A percentile compares a stretch with the other conserved stretches of the same genome.
Conservation (phyloP, 441 rosid genomes). For the Biscutella laevigata region DNA sequence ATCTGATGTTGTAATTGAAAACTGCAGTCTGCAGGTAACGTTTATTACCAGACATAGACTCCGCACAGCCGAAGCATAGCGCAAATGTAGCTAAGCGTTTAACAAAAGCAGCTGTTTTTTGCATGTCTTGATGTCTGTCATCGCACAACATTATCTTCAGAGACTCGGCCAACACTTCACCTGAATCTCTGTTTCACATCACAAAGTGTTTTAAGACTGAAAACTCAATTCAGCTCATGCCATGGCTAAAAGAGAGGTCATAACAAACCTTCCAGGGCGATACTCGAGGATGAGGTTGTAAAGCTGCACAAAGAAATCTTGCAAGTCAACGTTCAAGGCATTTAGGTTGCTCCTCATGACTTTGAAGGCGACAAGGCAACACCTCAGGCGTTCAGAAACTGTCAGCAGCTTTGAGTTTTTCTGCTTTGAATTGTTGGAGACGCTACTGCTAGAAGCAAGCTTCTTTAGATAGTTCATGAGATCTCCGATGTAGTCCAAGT, state of each 20-base stretch:
- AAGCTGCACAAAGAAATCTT: conserved; percentile 80
- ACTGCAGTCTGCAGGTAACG: not conserved
- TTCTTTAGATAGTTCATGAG: conserved; percentile 79
- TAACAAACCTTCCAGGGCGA: conserved; percentile 87
- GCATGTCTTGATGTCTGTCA: conserved; percentile 96
- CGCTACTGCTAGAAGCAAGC: conserved; percentile 59
- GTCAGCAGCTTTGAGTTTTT: conserved; percentile 37
- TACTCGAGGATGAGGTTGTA: conserved; percentile 83
- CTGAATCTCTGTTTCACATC: conserved; percentile 58
- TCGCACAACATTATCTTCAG: conserved; percentile 85
- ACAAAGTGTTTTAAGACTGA: not conserved
- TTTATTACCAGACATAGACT: conserved; percentile 78
- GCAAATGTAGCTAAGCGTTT: conserved; percentile 86
- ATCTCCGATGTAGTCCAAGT: conserved; percentile 84
- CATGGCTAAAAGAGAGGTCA: not conserved
- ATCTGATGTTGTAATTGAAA: not conserved
- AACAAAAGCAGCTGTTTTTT: conserved; percentile 90
- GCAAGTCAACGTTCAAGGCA: conserved; percentile 90
- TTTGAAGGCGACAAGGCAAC: conserved; percentile 91
- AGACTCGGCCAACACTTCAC: conserved; percentile 80
- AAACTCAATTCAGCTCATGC: not conserved
- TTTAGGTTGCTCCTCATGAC: conserved; percentile 80
- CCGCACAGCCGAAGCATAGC: conserved; percentile 71
- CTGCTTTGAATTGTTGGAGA: conserved; percentile 37
- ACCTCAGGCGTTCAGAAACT: conserved; percentile 67